These are phyloP conservation scores for Dipteronia dyeriana DNA, from an alignment of 345 rosid species.

Conservation along the genomic window DNA sequence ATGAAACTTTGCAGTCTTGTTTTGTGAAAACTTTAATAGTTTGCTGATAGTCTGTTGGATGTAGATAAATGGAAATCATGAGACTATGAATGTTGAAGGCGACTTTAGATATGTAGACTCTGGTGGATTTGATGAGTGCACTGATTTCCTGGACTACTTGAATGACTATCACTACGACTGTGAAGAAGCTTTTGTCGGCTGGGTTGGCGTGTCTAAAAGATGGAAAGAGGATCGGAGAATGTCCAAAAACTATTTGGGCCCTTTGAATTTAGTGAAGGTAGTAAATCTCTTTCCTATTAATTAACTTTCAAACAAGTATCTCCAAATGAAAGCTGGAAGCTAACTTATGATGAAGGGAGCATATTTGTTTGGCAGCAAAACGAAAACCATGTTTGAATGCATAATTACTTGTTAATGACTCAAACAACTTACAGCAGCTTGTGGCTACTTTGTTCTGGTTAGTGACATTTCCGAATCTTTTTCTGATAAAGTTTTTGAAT, in stretches of 20 bases:
- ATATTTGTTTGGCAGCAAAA: neutral
- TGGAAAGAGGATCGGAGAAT: constrained; percentile 49
- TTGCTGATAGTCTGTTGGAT: constrained; percentile 8
- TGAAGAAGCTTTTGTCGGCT: constrained; percentile 71
- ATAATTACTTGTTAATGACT: neutral
- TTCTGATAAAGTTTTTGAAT: constrained; percentile 31
- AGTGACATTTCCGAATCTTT: neutral
- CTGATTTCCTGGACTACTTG: constrained; percentile 69
- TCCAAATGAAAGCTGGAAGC: neutral
- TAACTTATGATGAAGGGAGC: neutral
- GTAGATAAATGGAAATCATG: constrained; percentile 90
- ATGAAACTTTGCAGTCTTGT: neutral
- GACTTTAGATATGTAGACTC: constrained; percentile 83
- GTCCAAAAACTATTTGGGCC: constrained; percentile 63
- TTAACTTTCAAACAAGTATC: neutral
- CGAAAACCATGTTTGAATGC: neutral
- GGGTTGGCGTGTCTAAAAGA: constrained; percentile 52
- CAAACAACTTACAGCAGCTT: neutral
- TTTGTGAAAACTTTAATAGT: neutral
- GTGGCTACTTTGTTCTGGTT: constrained; percentile 1
- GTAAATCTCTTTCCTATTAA: constrained; percentile 20
- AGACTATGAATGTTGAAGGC: constrained; percentile 92
- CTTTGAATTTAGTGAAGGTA: constrained; percentile 89
- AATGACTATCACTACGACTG: constrained; percentile 51
- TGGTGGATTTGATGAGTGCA: constrained; percentile 77